These are phyloP conservation scores for Penicillium parvum DNA, from an alignment of 495 filamentous ascomycete genomes.

Conservation along the genomic window DNA sequence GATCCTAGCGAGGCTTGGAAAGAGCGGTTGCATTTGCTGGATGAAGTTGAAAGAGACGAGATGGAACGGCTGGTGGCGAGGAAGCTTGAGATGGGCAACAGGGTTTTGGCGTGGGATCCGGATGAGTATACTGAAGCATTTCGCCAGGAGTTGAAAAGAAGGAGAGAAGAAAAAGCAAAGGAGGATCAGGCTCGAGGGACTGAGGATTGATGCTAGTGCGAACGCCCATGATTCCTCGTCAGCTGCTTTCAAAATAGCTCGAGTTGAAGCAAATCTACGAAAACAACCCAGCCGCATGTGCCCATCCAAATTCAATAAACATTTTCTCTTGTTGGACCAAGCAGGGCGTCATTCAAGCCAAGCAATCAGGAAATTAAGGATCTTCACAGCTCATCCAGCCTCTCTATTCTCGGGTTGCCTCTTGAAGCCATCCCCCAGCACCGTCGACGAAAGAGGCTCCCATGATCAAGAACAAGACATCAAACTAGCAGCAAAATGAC, in stretches of 20 bases:
- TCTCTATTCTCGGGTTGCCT: neutral
- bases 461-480: neutral
- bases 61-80: conserved; percentile 5
- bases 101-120: conserved; percentile 18
- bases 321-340: no score
- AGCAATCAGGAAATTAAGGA: no score
- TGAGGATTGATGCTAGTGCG: no score
- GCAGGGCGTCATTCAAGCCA: no score
- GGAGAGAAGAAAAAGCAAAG: neutral
- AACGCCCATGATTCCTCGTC: no score
- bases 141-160: neutral
- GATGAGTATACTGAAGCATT: conserved; percentile 19
- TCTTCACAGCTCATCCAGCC: no score
- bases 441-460: neutral
- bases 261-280: no score
- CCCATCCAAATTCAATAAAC: no score
- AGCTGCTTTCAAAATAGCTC: no score
- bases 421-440: neutral
- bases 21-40: conserved; percentile 10
- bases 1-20: conserved; percentile 7
- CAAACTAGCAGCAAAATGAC: neutral
- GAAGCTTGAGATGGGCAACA: conserved; percentile 18
- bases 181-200: no score
- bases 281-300: no score
- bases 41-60: conserved; percentile 3